Base-by-base conservation (phyloP, 306 rosid species). In the Acacia melanoxylon region DNA sequence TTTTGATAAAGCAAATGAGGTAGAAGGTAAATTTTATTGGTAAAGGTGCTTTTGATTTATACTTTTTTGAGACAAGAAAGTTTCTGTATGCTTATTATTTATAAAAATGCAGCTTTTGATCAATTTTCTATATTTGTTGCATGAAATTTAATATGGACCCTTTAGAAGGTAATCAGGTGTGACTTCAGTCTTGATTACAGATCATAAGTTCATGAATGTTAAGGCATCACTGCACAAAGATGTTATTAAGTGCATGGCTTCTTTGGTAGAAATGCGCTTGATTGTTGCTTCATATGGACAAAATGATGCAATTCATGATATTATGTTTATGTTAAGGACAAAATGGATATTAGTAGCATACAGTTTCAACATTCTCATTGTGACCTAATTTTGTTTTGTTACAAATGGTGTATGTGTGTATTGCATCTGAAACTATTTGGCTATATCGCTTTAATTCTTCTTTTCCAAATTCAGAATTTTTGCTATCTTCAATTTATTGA, bases 1-100 rank as follows among this genome's bases (percentile, higher is more conserved):
- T 80, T 92, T 91, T 71, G 99, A 95, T 87, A 91, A 93, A 76
- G 96, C 99, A 58, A 93, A 85, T 59, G 97, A 95, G 87, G 97
- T 83, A 62, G 94, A 84, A 54, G 95, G 97, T 94, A 79, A 74
- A 65, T 46, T 81, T 82, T 46, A 14, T 75, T 63, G 78, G 7
- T 41, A 75, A 77, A 46, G 65, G 29, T 51, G 58, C 62, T 22
- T 80, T 44, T 67, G 11, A 42, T 65, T 80, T 61, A 61, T 45
- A 10, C 35, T 41, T 68, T 46, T 46, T 76, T 59, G 52, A 16
- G 76, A 40, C 68, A 6, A 24, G 17, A 22, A 70, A 54, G 58
- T 42, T 69, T 79, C 10, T 68, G 16, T 54, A 44, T 45, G 19
- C 31, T 42, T 80, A 41, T 54, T 8, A 15, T 67, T 10, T 63